A percentile compares a stretch with the other conserved stretches of the same genome.
Evolutionary conservation across 2,329 filamentous ascomycete species (phyloP).

Genomic region (Cercospora zeina): DNA sequence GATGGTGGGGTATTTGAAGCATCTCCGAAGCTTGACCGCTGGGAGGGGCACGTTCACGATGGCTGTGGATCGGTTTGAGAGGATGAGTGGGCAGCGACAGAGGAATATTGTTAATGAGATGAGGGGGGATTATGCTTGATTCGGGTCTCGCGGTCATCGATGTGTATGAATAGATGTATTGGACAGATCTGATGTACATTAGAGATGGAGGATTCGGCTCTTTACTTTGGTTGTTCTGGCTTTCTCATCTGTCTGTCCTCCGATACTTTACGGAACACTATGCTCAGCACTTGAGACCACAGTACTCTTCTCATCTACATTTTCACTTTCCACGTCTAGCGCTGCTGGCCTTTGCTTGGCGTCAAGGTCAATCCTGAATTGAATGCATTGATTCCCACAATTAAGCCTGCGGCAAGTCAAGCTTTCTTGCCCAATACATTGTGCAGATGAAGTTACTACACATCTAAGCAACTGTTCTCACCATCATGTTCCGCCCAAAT

Average conservation of each 20-base stretch:
- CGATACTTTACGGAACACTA: background rate
- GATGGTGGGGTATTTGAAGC: slow-evolving; percentile 92
- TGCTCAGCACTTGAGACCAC: background rate
- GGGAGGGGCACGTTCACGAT: slow-evolving; percentile 78
- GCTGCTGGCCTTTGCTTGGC: slow-evolving; percentile 10
- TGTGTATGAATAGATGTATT: background rate
- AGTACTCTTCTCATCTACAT: background rate
- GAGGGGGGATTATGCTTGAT: slow-evolving; percentile 33
- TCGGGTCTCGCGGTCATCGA: background rate
- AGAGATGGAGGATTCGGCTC: background rate
- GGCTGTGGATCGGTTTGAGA: slow-evolving; percentile 70
- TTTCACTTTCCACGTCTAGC: background rate
- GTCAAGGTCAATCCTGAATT: background rate
- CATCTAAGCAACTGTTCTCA: background rate
- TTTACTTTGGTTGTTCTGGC: background rate
- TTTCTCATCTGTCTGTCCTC: no score
- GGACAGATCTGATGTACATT: background rate
- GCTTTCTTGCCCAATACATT: slow-evolving; percentile 4
- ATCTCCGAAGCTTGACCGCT: slow-evolving; percentile 82
- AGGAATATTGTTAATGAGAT: slow-evolving; percentile 53
- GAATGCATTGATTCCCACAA: slow-evolving; percentile 5
- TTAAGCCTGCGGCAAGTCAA: slow-evolving; percentile 13
- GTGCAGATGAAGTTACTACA: slow-evolving; percentile 5
- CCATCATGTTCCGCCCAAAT: background rate
- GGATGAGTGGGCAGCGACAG: slow-evolving; percentile 62